A percentile compares a stretch with the other conserved stretches of the same genome.
These are phyloP conservation scores for Suhomyces bribrorum DNA, from an alignment of 1,139 yeast species.

Conservation along the genomic window DNA sequence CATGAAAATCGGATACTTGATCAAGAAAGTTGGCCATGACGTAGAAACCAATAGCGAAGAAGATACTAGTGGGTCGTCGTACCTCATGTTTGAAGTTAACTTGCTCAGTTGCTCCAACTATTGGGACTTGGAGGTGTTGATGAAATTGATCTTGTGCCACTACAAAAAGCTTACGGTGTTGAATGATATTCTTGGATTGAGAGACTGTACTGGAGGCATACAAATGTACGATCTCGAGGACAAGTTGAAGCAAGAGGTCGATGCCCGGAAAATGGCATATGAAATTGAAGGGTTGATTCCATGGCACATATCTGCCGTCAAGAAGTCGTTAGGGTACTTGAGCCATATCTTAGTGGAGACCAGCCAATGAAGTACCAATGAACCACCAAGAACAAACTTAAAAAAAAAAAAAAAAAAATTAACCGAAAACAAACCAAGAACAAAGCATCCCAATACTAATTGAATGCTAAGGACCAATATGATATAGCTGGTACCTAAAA, in stretches of 20 bases:
- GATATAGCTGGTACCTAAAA: too few species aligned
- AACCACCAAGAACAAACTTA: background rate
- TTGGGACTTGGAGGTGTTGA: slow-evolving; percentile 54
- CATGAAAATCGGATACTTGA: slow-evolving; percentile 68
- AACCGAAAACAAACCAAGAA: too few species aligned
- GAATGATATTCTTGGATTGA: slow-evolving; percentile 42
- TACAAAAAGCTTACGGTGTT: slow-evolving; percentile 65
- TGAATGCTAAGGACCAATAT: too few species aligned
- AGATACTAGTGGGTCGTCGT: slow-evolving; percentile 7
- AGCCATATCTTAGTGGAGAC: slow-evolving; percentile 42
- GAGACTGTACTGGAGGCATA: slow-evolving; percentile 26
- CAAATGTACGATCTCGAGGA: slow-evolving; percentile 10
- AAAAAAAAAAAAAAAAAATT: too few species aligned
- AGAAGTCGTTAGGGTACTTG: slow-evolving; percentile 57
- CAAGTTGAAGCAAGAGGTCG: slow-evolving; percentile 4
- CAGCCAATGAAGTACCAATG: background rate
- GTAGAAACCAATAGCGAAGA: slow-evolving; percentile 17
- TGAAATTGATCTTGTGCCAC: slow-evolving; percentile 64
- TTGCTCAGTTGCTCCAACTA: slow-evolving; percentile 69
- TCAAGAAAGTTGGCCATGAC: slow-evolving; percentile 34
- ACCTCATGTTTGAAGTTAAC: slow-evolving; percentile 57
- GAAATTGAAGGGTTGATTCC: slow-evolving; percentile 49
- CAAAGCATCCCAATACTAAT: too few species aligned
- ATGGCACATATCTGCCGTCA: slow-evolving; percentile 83
- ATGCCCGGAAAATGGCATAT: slow-evolving; percentile 11